Conservation (phyloP, 768 basidiomycete genomes). For the Phaffia tasmanica region DNA sequence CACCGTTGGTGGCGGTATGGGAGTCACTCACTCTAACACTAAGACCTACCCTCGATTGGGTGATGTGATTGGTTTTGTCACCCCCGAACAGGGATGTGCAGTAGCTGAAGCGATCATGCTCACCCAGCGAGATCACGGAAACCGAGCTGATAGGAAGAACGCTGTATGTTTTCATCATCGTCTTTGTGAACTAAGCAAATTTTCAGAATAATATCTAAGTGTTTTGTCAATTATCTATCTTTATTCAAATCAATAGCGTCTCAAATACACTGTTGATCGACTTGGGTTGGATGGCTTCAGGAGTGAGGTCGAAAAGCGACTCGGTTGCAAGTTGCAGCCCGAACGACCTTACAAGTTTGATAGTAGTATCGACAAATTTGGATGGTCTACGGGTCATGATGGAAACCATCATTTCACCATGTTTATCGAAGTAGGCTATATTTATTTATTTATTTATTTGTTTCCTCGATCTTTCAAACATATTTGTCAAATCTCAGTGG, state of each 20-base stretch:
- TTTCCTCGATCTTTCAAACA: too few species aligned
- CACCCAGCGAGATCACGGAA: constrained; percentile 88
- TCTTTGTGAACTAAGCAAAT: background rate
- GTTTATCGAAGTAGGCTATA: constrained; percentile 57
- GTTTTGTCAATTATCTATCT: constrained; percentile 29
- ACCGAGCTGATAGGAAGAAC: constrained; percentile 59
- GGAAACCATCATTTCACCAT: constrained; percentile 82
- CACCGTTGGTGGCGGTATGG: constrained; percentile 91
- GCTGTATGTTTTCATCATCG: constrained; percentile 44
- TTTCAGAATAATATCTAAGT: constrained; percentile 38
- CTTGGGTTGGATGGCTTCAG: constrained; percentile 83
- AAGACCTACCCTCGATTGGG: constrained; percentile 91
- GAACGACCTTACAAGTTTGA: constrained; percentile 70
- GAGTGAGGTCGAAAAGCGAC: constrained; percentile 74
- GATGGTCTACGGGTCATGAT: constrained; percentile 79
- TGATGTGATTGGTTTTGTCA: constrained; percentile 85
- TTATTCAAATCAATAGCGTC: constrained; percentile 40
- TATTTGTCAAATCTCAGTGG: too few species aligned
- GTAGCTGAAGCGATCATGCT: constrained; percentile 91
- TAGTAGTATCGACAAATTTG: constrained; percentile 83
- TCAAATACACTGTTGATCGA: constrained; percentile 95
- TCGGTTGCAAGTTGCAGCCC: constrained; percentile 65
- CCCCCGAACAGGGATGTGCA: constrained; percentile 65
- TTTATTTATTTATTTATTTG: background rate
- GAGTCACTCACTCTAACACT: constrained; percentile 97